A percentile compares a stretch with the other conserved stretches of the same genome.
phyloP scores from a whole-genome alignment of 768 basidiomycete genomes.

The Leccinum broughii region DNA sequence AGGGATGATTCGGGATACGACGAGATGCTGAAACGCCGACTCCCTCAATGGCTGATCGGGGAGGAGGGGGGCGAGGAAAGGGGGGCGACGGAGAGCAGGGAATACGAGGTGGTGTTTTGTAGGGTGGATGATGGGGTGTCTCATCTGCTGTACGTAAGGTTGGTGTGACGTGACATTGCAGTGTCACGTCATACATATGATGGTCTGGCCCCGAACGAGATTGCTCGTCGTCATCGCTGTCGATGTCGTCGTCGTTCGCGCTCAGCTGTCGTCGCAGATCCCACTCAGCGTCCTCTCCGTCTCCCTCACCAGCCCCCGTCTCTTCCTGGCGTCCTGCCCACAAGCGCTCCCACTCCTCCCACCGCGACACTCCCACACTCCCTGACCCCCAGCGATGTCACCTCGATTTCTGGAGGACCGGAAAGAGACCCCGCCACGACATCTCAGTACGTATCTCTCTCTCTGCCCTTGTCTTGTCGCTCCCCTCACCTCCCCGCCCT shows the following conservation, averaged over 20 bases:
- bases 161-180: conserved; percentile 25
- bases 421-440: conserved; percentile 55
- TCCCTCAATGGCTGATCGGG: conserved; percentile 5
- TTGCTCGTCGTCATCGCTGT: conserved; percentile 14
- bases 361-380: conserved; percentile 35
- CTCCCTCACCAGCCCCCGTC: conserved; percentile 36
- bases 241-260: conserved; percentile 38
- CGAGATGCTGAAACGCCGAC: not conserved
- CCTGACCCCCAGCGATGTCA: conserved; percentile 50
- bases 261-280: conserved; percentile 51
- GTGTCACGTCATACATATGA: conserved; percentile 25
- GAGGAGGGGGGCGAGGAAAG: conserved; percentile 30
- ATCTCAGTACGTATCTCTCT: conserved; percentile 39
- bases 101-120: conserved; percentile 25
- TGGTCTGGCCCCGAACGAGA: conserved; percentile 19
- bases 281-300: conserved; percentile 47
- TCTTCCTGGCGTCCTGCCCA: conserved; percentile 42
- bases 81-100: conserved; percentile 7
- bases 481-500: conserved; percentile 3
- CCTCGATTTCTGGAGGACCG: conserved; percentile 52
- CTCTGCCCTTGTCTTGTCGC: not conserved
- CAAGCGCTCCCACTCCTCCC: conserved; percentile 52
- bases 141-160: conserved; percentile 23
- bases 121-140: conserved; percentile 3
- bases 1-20: conserved; percentile 25